phyloP scores from a whole-genome alignment of 2,329 filamentous ascomycete genomes.

The Neofusicoccum laricinum region DNA sequence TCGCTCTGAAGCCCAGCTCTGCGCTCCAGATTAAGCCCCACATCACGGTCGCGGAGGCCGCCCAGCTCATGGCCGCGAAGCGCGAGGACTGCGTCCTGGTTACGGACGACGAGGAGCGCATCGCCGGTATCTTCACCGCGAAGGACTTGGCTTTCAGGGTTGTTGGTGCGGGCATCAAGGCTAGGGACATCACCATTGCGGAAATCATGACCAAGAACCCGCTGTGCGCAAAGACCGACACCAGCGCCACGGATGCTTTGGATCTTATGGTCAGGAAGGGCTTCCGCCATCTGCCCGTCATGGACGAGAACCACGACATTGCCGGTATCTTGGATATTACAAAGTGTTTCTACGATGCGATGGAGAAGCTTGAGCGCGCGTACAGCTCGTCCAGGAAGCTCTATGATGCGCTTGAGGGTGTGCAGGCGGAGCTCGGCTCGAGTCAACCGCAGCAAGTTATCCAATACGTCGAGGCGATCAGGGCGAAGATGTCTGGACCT shows the following conservation, averaged over 20 bases:
- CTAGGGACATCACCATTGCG: conserved; percentile 84
- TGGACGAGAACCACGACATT: conserved; percentile 99
- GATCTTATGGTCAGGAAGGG: conserved; percentile 98
- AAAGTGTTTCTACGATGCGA: conserved; percentile 99
- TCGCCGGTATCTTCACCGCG: conserved; percentile 97
- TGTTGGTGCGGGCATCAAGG: conserved; percentile 85
- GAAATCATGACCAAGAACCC: conserved; percentile 99
- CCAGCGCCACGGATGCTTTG: conserved; percentile 93
- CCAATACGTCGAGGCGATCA: conserved; percentile 94
- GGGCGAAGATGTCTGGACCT: conserved; percentile 95
- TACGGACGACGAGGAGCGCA: conserved; percentile 95
- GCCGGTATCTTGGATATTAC: conserved; percentile 97
- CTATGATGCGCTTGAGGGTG: conserved; percentile 95
- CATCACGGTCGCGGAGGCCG: conserved; percentile 92
- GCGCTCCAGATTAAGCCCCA: conserved; percentile 96
- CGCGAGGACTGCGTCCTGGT: conserved; percentile 96
- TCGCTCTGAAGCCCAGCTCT: conserved; percentile 90
- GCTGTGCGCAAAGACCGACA: conserved; percentile 93
- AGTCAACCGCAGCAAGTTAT: conserved; percentile 98
- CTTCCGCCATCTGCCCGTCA: conserved; percentile 94
- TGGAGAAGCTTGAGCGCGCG: conserved; percentile 98
- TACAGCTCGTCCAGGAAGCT: conserved; percentile 98
- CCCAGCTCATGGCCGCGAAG: conserved; percentile 98
- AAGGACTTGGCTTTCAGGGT: conserved; percentile 98
- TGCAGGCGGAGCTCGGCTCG: conserved; percentile 92